Conservation (phyloP, 2,329 filamentous ascomycete species). For the Pyrenophora graminea region DNA sequence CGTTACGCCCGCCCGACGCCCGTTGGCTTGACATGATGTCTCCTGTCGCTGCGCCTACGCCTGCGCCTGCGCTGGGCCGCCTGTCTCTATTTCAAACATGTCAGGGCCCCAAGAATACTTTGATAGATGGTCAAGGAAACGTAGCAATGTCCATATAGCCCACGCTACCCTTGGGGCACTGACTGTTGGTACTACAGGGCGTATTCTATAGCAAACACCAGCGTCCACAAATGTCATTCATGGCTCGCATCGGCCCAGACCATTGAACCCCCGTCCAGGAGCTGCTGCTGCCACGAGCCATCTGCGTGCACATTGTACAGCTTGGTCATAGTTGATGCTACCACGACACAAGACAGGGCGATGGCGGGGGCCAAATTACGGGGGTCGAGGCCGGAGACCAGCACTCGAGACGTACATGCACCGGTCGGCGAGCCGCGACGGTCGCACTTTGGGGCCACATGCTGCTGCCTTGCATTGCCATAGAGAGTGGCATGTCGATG, state of each 20-base stretch:
- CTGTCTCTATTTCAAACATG: not conserved
- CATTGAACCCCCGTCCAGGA: not conserved
- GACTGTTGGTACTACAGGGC: too few species aligned
- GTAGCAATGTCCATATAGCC: too few species aligned
- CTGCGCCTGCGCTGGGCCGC: slow-evolving; percentile 28
- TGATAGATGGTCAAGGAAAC: not conserved
- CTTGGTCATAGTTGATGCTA: slow-evolving; percentile 1
- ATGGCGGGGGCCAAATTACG: slow-evolving; percentile 5
- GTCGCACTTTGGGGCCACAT: not conserved
- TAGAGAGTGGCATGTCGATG: slow-evolving; percentile 4
- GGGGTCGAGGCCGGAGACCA: not conserved
- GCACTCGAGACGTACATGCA: slow-evolving; percentile 2
- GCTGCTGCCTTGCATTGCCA: not conserved
- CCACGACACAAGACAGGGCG: slow-evolving; percentile 5
- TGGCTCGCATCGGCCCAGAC: not conserved
- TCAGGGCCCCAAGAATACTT: not conserved
- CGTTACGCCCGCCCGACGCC: slow-evolving; percentile 26
- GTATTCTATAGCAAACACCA: not conserved
- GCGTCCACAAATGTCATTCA: not conserved
- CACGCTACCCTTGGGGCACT: too few species aligned
- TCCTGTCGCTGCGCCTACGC: slow-evolving; percentile 25
- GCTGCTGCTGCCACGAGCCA: not conserved
- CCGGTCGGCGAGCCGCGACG: too few species aligned
- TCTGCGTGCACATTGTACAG: not conserved
- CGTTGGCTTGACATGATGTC: slow-evolving; percentile 1